Base-by-base conservation (phyloP, 768 basidiomycete genomes). In the Cubamyces sp. region DNA sequence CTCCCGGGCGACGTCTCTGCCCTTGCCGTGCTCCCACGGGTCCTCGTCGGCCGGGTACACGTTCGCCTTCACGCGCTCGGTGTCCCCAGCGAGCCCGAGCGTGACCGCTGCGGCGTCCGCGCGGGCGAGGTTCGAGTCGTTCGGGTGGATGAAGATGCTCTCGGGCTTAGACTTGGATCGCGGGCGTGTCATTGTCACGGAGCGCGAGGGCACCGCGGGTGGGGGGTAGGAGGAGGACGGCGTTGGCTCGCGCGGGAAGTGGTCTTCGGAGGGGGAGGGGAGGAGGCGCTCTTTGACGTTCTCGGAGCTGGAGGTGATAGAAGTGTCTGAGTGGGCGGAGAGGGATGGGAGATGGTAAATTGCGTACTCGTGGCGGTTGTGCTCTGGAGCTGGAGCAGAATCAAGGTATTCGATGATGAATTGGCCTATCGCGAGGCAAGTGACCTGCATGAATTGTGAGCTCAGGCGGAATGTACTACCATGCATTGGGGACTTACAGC, bases 111-210 rank as follows among this genome's bases (percentile, higher is more conserved):
- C 79, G 9, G 82, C 84, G 61, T 89, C 87, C 3, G 87, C 87
- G 39, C 87, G 85, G 6, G 86, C 86, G 63, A 87, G 68, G 68
- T 87, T 88, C 40, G 86, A 87, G 45, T 85, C 71, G 45, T 72
- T 73, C 2, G 88, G 87, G 66, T 88, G 87, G 52, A 88, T 87
- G 66, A 83, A 84, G 53, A 88, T 84, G 40, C 70, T 74, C 65
- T 84, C 66, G 3, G 87, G 85, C 68, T 84, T 87, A 48, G 83
- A 80, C 70, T 75, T 83, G 15, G 81, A 75, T 58, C 82, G 82
- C 16, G 78, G 74, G 18, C 79, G 80, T 8, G 74, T 47, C 34
- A 54, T 39, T 1, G 51, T 18, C 42, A 40, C 19, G 18, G 60
- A 26, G 55, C n/a, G 51, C 11, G 51, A 19, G 25, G 46, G 61